These are phyloP conservation scores for Raddia guianensis DNA, from an alignment of 176 grass and related monocot genomes.

Conservation along the genomic window DNA sequence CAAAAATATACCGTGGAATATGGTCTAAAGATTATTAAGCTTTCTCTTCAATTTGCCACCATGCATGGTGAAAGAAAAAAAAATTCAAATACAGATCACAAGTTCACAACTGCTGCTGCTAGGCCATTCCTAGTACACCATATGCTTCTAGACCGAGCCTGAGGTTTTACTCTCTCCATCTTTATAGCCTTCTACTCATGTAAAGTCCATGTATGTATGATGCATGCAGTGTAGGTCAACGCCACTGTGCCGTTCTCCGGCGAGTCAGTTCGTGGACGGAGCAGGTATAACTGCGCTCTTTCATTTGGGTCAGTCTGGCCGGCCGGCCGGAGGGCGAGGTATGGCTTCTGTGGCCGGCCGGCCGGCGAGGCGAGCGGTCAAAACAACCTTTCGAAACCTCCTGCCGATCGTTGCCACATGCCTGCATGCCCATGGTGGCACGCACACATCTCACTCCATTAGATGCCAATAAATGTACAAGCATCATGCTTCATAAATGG, in stretches of 20 bases:
- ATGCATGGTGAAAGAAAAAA: background rate
- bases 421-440: conserved; percentile 15
- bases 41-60: background rate
- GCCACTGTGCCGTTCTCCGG: background rate
- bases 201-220: background rate
- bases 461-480: conserved; percentile 41
- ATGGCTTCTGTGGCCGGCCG: background rate
- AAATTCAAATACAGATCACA: no score
- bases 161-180: background rate
- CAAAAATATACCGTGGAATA: no score
- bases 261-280: background rate
- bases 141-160: background rate
- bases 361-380: conserved; percentile 13
- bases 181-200: background rate
- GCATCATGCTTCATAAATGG: conserved; percentile 58
- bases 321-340: background rate
- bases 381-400: conserved; percentile 42
- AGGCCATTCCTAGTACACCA: background rate
- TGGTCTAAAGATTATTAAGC: no score
- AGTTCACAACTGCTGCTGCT: background rate
- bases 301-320: conserved; percentile 4
- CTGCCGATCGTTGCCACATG: conserved; percentile 32
- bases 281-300: conserved; percentile 5
- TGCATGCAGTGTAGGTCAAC: background rate
- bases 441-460: conserved; percentile 19